A percentile compares a stretch with the other conserved stretches of the same genome.
Conservation (phyloP, 257 asterid species). For the Leonotis leonurus region DNA sequence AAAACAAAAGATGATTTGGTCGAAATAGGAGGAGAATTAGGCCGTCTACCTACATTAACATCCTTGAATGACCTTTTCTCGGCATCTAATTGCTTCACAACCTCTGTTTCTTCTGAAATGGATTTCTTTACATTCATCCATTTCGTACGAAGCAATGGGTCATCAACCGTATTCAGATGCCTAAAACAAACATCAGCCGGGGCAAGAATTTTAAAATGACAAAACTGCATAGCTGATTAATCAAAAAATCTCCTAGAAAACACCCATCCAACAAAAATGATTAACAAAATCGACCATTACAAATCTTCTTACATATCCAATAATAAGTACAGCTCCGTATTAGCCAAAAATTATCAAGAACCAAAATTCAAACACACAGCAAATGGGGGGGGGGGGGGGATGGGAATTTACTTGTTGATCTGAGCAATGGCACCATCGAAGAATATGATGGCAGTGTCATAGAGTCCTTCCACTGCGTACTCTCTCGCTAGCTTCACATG, state of each 20-base stretch:
- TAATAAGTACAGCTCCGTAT: not conserved
- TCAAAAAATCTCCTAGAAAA: not conserved
- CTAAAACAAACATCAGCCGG: constrained; percentile 23
- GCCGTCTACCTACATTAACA: constrained; percentile 60
- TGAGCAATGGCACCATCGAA: constrained; percentile 97
- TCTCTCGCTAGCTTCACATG: constrained; percentile 89
- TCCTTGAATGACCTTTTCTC: constrained; percentile 88
- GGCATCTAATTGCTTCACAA: constrained; percentile 88
- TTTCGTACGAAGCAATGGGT: constrained; percentile 72
- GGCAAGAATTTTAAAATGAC: constrained; percentile 5
- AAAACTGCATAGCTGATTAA: not conserved
- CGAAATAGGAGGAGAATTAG: constrained; percentile 87
- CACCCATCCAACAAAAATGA: not conserved
- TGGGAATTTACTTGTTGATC: constrained; percentile 68
- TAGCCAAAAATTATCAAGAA: not conserved
- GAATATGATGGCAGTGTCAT: constrained; percentile 82
- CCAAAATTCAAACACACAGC: not conserved
- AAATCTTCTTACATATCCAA: not conserved
- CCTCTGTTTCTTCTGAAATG: constrained; percentile 89
- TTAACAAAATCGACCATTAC: not conserved
- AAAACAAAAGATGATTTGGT: constrained; percentile 80
- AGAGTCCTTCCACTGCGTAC: constrained; percentile 89
- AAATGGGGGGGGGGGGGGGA: not conserved
- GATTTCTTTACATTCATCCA: constrained; percentile 97
- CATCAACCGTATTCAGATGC: constrained; percentile 83